A percentile compares a stretch with the other conserved stretches of the same genome.
Evolutionary conservation across 352 stramenopile species (phyloP).

Genomic region (Blastocystis hominis): DNA sequence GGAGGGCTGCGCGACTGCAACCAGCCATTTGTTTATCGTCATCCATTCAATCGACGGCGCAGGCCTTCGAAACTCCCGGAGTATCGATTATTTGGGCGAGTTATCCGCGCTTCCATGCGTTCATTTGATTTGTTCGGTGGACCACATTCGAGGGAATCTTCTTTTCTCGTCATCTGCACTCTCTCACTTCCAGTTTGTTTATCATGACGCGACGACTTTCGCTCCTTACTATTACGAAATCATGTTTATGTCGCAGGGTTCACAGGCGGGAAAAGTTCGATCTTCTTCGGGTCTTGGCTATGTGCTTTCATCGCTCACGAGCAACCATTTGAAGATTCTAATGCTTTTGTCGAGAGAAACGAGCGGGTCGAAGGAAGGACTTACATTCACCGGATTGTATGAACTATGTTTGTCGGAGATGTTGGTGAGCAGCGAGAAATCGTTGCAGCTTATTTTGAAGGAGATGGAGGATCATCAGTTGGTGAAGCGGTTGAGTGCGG

Average conservation of each 20-base stretch:
- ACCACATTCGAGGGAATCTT: slow-evolving; percentile 28
- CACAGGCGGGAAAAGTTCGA: neutral
- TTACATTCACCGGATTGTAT: neutral
- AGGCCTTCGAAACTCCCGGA: neutral
- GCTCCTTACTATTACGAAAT: slow-evolving; percentile 28
- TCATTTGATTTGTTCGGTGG: slow-evolving; percentile 26
- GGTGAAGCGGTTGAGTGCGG: neutral
- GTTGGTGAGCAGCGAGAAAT: slow-evolving; percentile 30
- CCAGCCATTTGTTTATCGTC: slow-evolving; percentile 1
- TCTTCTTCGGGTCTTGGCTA: slow-evolving; percentile 3
- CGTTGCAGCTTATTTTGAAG: slow-evolving; percentile 13
- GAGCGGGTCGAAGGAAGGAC: neutral
- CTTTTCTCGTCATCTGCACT: neutral
- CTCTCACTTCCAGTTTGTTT: slow-evolving; percentile 10
- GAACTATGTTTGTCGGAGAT: slow-evolving; percentile 13
- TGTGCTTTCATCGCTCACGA: slow-evolving; percentile 5
- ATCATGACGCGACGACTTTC: slow-evolving; percentile 26
- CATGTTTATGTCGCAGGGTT: neutral
- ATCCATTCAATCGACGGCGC: slow-evolving; percentile 10
- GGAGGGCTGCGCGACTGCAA: neutral
- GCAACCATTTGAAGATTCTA: slow-evolving; percentile 32
- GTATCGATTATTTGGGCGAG: neutral
- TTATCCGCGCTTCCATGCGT: neutral
- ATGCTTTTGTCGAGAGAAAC: neutral
- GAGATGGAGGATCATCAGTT: slow-evolving; percentile 10